A percentile compares a stretch with the other conserved stretches of the same genome.
Evolutionary conservation across 768 basidiomycete species (phyloP).

Genomic region (Lactarius tabidus): DNA sequence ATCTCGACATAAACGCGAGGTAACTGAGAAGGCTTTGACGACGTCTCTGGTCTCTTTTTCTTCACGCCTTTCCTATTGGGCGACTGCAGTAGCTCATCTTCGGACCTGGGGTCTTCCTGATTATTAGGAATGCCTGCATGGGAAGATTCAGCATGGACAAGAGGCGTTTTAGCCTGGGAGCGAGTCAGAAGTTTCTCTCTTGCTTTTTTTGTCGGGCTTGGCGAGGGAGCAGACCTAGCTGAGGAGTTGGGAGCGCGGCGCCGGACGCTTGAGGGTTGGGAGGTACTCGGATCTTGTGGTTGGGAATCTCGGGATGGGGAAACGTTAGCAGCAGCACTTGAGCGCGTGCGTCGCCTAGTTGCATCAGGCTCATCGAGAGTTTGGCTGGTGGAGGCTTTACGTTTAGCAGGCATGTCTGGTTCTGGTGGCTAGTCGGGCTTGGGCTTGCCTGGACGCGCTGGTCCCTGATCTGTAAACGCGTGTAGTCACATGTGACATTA

Average conservation of each 20-base stretch:
- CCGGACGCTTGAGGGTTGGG: background rate
- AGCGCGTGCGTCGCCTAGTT: conserved; percentile 26
- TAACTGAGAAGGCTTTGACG: conserved; percentile 11
- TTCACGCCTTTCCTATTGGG: background rate
- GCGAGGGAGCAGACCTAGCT: background rate
- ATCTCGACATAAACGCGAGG: conserved; percentile 15
- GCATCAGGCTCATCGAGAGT: conserved; percentile 21
- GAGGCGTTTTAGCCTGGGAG: conserved; percentile 3
- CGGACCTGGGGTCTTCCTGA: conserved; percentile 12
- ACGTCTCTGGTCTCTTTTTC: background rate
- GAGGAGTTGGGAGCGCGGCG: background rate
- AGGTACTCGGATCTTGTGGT: background rate
- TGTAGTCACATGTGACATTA: conserved; percentile 1
- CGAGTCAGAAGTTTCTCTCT: conserved; percentile 10
- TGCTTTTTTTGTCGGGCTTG: conserved; percentile 7
- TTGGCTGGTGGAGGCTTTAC: conserved; percentile 28
- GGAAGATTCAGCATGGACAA: background rate
- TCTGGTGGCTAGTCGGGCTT: background rate
- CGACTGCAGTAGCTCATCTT: conserved; percentile 21
- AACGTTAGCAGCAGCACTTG: conserved; percentile 7
- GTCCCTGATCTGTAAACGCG: too few relatives aligned
- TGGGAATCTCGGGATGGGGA: conserved; percentile 6
- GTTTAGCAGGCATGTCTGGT: conserved; percentile 33
- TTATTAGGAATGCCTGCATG: background rate
- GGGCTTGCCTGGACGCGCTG: too few relatives aligned